Base-by-base conservation (phyloP, 208 protist species). In the Acanthamoeba sp. region DNA sequence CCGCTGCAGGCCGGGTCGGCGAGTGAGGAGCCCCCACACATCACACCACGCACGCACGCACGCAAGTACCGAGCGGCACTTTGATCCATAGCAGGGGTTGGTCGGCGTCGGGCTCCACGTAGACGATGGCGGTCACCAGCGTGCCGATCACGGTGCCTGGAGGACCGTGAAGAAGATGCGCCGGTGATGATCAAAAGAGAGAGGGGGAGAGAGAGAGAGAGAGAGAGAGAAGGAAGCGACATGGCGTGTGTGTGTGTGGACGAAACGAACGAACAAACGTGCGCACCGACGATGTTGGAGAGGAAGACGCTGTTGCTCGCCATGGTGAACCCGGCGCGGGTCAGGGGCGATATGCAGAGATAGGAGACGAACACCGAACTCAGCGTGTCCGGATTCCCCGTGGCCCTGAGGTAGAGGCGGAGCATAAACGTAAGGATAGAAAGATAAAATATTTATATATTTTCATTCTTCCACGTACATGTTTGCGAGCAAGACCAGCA, bases 341-440 rank as follows among this genome's bases (percentile, higher is more conserved):
- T 38, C 24, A 88, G 78, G 18, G 78, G 78, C 24, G 78, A 88
- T 34, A 88, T 88, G 78, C 78, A 88, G 27, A 88, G 50, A n/a
- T 38, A 88, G 78, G 45, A 18, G 7, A 55, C 38, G 38, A 88
- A 88, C 45, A 88, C 78, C 2, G 78, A 48, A 7, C 36, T 55
- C 36, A 88, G 78, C 0, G 22, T n/a, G 34, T 88, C 78, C n/a
- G 78, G 78, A 20, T 88, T 88, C 29, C 42, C 6, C 22, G 78
- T 88, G 24, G 22, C 34, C n/a, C 78, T 88, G 78, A 1, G 16
- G 24, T 10, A 9, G 10, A 88, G 9, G 7, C 16, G 4, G n/a
- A n/a, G n/a, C n/a, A n/a, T n/a, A n/a, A n/a, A n/a, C n/a, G n/a
- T n/a, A n/a, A n/a, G n/a, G n/a, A n/a, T n/a, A n/a, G n/a, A n/a